Base-by-base conservation (phyloP, 495 filamentous ascomycete genomes). In the Penicillium flavigenum region DNA sequence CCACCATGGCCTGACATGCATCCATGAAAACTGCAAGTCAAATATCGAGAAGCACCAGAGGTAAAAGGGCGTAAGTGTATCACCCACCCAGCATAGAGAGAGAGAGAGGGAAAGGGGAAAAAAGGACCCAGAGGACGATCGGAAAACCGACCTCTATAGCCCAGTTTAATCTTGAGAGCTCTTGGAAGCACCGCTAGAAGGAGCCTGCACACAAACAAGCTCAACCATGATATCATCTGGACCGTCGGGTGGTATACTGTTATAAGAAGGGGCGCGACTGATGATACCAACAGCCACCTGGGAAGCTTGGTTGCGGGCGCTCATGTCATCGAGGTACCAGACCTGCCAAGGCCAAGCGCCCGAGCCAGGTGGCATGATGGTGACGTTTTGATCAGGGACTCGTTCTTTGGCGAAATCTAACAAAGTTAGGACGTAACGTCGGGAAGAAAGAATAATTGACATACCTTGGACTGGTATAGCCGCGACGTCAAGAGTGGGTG, bases 231-330 rank as follows among this genome's bases (percentile, higher is more conserved):
- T 66, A 41, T 75, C 75, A n/a, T 74, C 60, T 2, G 62, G 63
- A 27, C 56, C 60, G 5, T 49, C 44, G 0, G 68, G 70, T 17
- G 64, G 64, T 5, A 53, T 24, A 22, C 63, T 68, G 20, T 69
- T 61, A 45, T 70, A 72, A 1, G 64, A 60, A 2, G 76, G 76
- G 0, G 64, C 61, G 12, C 76, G 71, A 59, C 70, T 73, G 53
- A 76, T 65, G 27, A 79, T 76, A 0, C 70, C 76, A 12, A 79
- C 69, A 7, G 73, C 76, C 2, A 77, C 69, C 49, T 77, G 72
- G 5, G 66, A 64, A 8, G 76, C 74, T 46, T 76, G 74, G 26
- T 74, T 59, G 9, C 44, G 34, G 5, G 70, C 62, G 1, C 64
- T 73, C 69, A 75, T 74, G 42, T 68, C 61, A 52, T 76, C 70